These are phyloP conservation scores for Boletus rex-veris DNA, from an alignment of 768 basidiomycete species.

Conservation along the genomic window DNA sequence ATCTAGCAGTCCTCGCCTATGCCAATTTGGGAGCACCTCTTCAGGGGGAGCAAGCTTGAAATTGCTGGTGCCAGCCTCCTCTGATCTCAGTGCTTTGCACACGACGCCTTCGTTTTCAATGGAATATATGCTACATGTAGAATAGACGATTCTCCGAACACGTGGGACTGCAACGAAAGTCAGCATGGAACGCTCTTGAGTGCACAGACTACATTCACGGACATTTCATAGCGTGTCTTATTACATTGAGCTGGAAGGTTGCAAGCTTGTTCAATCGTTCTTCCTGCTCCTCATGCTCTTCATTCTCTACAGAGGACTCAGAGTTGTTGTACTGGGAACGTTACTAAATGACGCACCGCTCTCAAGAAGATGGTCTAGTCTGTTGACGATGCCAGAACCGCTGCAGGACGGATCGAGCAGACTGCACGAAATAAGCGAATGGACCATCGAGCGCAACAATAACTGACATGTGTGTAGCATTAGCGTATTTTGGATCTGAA, in stretches of 20 bases:
- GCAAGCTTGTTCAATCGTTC: slow-evolving; percentile 82
- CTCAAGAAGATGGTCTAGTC: slow-evolving; percentile 80
- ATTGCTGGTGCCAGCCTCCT: slow-evolving; percentile 55
- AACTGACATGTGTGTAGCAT: slow-evolving; percentile 84
- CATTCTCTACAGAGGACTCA: slow-evolving; percentile 41
- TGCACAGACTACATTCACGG: slow-evolving; percentile 24
- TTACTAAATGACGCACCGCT: slow-evolving; percentile 45
- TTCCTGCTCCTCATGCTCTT: slow-evolving; percentile 53
- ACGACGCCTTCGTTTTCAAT: slow-evolving; percentile 94
- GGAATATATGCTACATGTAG: slow-evolving; percentile 93
- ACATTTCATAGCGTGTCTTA: slow-evolving; percentile 96
- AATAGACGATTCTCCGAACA: slow-evolving; percentile 85
- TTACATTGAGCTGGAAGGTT: slow-evolving; percentile 85
- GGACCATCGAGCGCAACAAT: neutral
- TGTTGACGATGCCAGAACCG: slow-evolving; percentile 88
- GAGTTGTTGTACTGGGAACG: slow-evolving; percentile 1
- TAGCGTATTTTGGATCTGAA: slow-evolving; percentile 51
- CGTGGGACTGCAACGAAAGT: slow-evolving; percentile 55
- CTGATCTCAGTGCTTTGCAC: slow-evolving; percentile 61
- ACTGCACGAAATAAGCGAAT: slow-evolving; percentile 36
- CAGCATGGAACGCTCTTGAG: slow-evolving; percentile 4
- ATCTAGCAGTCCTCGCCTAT: slow-evolving; percentile 67
- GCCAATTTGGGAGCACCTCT: slow-evolving; percentile 79
- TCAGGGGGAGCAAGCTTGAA: slow-evolving; percentile 68
- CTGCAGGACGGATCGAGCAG: slow-evolving; percentile 96